These are phyloP conservation scores for Penicillium corylophilum DNA, from an alignment of 2,329 filamentous ascomycete species.

Conservation along the genomic window DNA sequence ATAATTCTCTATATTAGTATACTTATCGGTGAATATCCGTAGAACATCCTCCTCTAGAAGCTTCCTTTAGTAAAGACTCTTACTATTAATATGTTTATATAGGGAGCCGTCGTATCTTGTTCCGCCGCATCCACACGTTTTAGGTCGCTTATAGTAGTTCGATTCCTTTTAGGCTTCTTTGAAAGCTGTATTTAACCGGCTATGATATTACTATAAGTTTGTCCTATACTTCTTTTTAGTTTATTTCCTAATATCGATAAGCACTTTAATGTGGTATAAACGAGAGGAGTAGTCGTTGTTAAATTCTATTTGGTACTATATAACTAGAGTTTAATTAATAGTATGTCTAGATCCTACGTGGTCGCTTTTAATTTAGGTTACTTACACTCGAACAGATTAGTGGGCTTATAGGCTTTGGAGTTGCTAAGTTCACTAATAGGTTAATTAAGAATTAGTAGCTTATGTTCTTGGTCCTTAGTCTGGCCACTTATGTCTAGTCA, in stretches of 20 bases:
- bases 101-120: conserved; percentile 49
- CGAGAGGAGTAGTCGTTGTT: conserved; percentile 63
- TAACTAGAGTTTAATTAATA: conserved; percentile 65
- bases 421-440: conserved; percentile 47
- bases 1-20: conserved; percentile 53
- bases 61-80: conserved; percentile 52
- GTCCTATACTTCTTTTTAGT: too few relatives aligned
- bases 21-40: conserved; percentile 52
- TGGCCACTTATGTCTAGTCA: conserved; percentile 38
- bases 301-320: conserved; percentile 70
- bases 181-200: conserved; percentile 55
- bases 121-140: conserved; percentile 51
- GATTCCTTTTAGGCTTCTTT: conserved; percentile 57
- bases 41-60: conserved; percentile 49
- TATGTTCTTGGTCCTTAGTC: conserved; percentile 62
- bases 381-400: conserved; percentile 50
- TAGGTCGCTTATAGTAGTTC: conserved; percentile 37
- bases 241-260: too few relatives aligned
- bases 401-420: conserved; percentile 58
- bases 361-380: neutral
- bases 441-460: conserved; percentile 62
- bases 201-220: conserved; percentile 52
- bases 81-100: conserved; percentile 51
- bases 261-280: conserved; percentile 66
- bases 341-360: too few relatives aligned